phyloP scores from a whole-genome alignment of 345 rosid species.

The Diplotaxis tenuifolia region DNA sequence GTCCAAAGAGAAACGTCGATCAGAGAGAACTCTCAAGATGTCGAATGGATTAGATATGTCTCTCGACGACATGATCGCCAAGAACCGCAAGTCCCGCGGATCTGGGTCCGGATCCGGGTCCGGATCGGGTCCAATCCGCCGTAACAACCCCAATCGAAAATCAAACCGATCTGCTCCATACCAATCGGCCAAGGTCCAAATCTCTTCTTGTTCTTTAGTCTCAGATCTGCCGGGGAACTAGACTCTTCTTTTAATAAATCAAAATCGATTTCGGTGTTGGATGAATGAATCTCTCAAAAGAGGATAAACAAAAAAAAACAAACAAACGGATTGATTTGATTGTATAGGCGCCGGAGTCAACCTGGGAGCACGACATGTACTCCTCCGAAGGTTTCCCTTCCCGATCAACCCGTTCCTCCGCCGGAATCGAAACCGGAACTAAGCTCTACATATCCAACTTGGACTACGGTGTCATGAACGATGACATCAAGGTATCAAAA shows the following conservation, averaged over 20 bases:
- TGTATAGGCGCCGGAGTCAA: constrained; percentile 79
- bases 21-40: constrained; percentile 42
- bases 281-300: constrained; percentile 24
- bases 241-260: constrained; percentile 17
- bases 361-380: constrained; percentile 93
- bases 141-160: constrained; percentile 56
- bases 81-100: constrained; percentile 57
- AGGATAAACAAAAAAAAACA: constrained; percentile 3
- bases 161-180: constrained; percentile 66
- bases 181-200: constrained; percentile 46
- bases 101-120: constrained; percentile 53
- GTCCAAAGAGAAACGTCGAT: constrained; percentile 18
- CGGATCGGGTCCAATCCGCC: constrained; percentile 75
- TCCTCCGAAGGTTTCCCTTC: constrained; percentile 40
- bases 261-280: constrained; percentile 25
- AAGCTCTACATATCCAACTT: constrained; percentile 90
- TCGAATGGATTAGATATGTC: constrained; percentile 90
- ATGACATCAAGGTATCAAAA: constrained; percentile 72
- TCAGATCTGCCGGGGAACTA: constrained; percentile 30
- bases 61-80: constrained; percentile 92
- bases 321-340: constrained; percentile 40
- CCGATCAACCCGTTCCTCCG: constrained; percentile 47
- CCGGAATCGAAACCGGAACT: constrained; percentile 85
- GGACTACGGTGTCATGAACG: constrained; percentile 92
- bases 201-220: constrained; percentile 9